Evolutionary conservation across 2,329 filamentous ascomycete genomes (phyloP), one percentile per base, ranked within the genome.

Genomic region (Aspergillus sp.): DNA sequence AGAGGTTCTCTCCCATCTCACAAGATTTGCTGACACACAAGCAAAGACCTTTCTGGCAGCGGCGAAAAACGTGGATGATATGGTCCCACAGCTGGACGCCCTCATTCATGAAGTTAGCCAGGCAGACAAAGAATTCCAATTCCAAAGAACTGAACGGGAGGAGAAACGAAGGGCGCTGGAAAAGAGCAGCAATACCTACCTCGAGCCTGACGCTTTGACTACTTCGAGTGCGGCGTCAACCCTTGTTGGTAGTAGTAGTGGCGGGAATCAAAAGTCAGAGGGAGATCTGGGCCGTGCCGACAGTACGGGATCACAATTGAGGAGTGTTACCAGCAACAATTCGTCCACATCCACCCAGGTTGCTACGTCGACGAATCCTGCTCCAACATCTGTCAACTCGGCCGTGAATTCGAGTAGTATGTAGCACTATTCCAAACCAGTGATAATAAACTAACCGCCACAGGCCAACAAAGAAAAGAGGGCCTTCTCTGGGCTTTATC

Each of bases 61-160:
- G 0, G 90, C 94, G 13, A 93, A 93, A 77, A 96, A 90, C 76
- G 89, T 99, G 54, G 93, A 97, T 66, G 87, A 84, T 23, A 87
- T 97, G 78, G 82, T 96, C 19, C 95, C 95, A 0, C 92, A 97
- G 71, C 83, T 99, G 2, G 92, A 98, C 68, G 94, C 94, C 2
- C 80, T 99, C 34, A 91, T 91, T 45, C 86, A 86, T 57, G 94
- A 98, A 76, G 95, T 99, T n/a, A 88, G 88, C 64, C 90, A 95
- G 70, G 93, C 93, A 25, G 93, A 98, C 75, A 97, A 98, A 76
- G 94, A 98, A 72, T 99, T 95, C 73, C 93, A 97, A 72, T 92
- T 98, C 62, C 92, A 97, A 73, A 85, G 93, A 56, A 92, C 92
- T n/a, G 95, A 98, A 74, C 86, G 95, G 46, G 95, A 99, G 75